phyloP scores from a whole-genome alignment of 306 rosid genomes.

The Dryas alaskensis region DNA sequence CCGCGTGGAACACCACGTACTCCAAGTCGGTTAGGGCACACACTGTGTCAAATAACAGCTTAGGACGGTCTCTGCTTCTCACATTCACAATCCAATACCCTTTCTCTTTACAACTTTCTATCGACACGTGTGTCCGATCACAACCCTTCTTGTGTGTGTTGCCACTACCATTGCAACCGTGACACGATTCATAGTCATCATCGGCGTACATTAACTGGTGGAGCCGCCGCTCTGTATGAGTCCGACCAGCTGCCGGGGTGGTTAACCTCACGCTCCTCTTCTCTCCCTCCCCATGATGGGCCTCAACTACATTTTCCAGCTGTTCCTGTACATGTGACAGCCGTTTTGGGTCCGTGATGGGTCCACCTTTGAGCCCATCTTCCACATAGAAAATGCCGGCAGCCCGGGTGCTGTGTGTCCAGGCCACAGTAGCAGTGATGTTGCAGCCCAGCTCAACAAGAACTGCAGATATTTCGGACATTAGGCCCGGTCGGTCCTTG shows the following conservation, averaged over 20 bases:
- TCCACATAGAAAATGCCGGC: slow-evolving; percentile 65
- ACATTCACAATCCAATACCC: slow-evolving; percentile 68
- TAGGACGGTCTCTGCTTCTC: slow-evolving; percentile 67
- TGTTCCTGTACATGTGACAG: slow-evolving; percentile 55
- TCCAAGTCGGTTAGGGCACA: slow-evolving; percentile 75
- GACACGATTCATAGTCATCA: slow-evolving; percentile 59
- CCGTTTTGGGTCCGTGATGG: slow-evolving; percentile 51
- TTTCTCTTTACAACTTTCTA: slow-evolving; percentile 58
- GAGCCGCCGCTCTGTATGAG: slow-evolving; percentile 73
- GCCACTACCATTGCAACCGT: slow-evolving; percentile 41
- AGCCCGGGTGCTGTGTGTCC: slow-evolving; percentile 68
- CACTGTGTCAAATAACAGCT: slow-evolving; percentile 75
- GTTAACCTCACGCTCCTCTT: slow-evolving; percentile 54
- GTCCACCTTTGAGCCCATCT: slow-evolving; percentile 51
- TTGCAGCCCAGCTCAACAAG: slow-evolving; percentile 58
- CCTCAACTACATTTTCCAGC: slow-evolving; percentile 57
- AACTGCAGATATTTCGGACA: slow-evolving; percentile 72
- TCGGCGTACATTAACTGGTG: slow-evolving; percentile 79
- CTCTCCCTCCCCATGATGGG: slow-evolving; percentile 49
- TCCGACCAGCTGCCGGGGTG: slow-evolving; percentile 38
- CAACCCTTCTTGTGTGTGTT: slow-evolving; percentile 52
- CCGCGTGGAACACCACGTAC: slow-evolving; percentile 79
- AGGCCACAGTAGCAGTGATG: slow-evolving; percentile 53
- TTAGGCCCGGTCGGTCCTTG: slow-evolving; percentile 64
- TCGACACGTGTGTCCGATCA: slow-evolving; percentile 65